Evolutionary conservation across 768 basidiomycete species (phyloP).

Genomic region (Sporobolomyces roseus): DNA sequence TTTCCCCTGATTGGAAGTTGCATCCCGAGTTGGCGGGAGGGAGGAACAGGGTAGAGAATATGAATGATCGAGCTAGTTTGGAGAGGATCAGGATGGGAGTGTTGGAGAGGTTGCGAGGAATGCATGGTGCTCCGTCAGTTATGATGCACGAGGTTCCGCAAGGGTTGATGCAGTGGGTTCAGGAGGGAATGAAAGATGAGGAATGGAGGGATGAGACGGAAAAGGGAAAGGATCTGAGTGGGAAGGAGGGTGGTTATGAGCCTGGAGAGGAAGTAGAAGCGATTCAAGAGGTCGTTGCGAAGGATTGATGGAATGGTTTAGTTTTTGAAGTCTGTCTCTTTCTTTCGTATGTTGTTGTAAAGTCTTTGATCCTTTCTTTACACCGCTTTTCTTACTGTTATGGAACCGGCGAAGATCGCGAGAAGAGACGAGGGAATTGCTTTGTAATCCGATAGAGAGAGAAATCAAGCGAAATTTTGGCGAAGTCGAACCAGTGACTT

Average conservation of each 20-base stretch:
- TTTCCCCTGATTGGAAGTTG: constrained; percentile 84
- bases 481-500: too few relatives aligned
- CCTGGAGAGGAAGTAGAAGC: background rate
- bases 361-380: background rate
- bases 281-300: background rate
- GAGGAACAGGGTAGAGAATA: constrained; percentile 66
- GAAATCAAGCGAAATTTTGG: too few relatives aligned
- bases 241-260: constrained; percentile 2
- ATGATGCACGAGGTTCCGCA: constrained; percentile 96
- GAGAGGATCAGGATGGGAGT: constrained; percentile 83
- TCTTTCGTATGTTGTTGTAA: background rate
- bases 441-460: too few relatives aligned
- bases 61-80: constrained; percentile 74
- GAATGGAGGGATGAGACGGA: constrained; percentile 61
- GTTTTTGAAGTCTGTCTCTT: too few relatives aligned
- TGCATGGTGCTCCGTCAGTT: constrained; percentile 94
- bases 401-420: too few relatives aligned
- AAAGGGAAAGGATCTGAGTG: constrained; percentile 51
- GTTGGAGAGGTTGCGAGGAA: constrained; percentile 79
- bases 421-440: too few relatives aligned
- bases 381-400: too few relatives aligned
- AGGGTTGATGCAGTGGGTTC: constrained; percentile 71
- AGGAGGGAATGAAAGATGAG: constrained; percentile 63
- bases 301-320: background rate
- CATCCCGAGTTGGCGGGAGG: constrained; percentile 87